phyloP scores from a whole-genome alignment of 169 alveolate species.

The Perkinsus marinus region DNA sequence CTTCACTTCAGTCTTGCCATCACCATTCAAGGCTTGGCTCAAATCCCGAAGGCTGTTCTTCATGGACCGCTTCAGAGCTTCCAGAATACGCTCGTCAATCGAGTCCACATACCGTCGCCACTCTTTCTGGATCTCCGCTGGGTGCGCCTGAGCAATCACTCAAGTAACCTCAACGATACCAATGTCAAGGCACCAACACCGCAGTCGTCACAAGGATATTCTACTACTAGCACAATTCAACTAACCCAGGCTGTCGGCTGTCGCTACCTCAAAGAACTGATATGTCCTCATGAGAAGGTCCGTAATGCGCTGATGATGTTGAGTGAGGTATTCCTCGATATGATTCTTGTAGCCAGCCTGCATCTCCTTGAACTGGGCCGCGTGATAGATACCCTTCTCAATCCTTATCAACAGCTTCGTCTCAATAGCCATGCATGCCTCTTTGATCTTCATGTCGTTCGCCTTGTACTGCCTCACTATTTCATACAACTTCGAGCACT shows the following conservation, averaged over 20 bases:
- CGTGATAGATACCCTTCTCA: conserved; percentile 47
- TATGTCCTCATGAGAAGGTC: neutral
- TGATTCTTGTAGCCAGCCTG: conserved; percentile 21
- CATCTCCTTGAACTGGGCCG: conserved; percentile 47
- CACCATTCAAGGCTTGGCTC: conserved; percentile 16
- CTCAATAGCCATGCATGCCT: conserved; percentile 37
- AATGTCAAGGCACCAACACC: neutral
- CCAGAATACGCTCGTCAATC: conserved; percentile 42
- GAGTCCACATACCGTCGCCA: conserved; percentile 16
- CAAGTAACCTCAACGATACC: neutral
- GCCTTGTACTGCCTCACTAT: conserved; percentile 58
- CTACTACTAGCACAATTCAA: no score
- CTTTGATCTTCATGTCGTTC: conserved; percentile 38
- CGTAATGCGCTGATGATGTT: neutral
- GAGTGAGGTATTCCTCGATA: neutral
- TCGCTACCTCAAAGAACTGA: neutral
- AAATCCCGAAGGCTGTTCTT: conserved; percentile 50
- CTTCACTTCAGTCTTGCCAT: conserved; percentile 23
- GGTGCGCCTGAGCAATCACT: conserved; percentile 13
- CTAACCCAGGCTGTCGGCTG: no score
- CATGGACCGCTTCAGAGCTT: conserved; percentile 57
- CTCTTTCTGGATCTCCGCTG: conserved; percentile 40
- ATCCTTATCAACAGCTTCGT: conserved; percentile 37
- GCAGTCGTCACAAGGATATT: no score
- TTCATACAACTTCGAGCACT: conserved; percentile 53